These are phyloP conservation scores for Rhodotorula paludigena DNA, from an alignment of 768 basidiomycete species.

Conservation along the genomic window DNA sequence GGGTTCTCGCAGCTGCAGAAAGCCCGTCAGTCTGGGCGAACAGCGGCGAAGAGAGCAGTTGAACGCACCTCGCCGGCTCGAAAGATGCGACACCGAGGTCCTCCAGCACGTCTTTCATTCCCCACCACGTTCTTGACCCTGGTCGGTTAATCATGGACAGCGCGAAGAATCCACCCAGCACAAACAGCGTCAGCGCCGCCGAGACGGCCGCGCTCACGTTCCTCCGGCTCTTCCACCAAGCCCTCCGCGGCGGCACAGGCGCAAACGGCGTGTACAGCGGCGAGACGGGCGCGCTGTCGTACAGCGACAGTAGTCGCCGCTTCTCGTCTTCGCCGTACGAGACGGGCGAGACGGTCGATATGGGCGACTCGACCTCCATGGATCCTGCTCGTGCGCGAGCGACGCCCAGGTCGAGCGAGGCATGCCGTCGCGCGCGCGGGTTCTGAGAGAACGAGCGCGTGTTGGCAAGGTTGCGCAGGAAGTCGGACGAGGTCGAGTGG, in stretches of 20 bases:
- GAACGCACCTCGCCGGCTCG: background rate
- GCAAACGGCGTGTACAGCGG: constrained; percentile 9
- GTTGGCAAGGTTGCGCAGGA: constrained; percentile 1
- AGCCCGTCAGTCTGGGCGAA: background rate
- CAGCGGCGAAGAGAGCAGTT: too few relatives aligned
- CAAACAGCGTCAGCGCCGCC: constrained; percentile 4
- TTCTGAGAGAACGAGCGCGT: background rate
- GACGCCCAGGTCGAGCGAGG: constrained; percentile 9
- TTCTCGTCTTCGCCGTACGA: constrained; percentile 15
- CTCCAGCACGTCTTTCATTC: constrained; percentile 6
- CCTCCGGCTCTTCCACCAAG: background rate
- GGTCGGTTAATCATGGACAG: background rate
- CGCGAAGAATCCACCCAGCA: constrained; percentile 2
- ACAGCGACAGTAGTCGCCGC: background rate
- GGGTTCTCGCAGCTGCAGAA: constrained; percentile 26
- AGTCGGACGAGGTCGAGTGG: background rate
- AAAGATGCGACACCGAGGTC: background rate
- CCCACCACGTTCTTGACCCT: constrained; percentile 1
- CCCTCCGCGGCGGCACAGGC: too few relatives aligned
- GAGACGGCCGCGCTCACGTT: background rate
- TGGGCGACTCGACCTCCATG: background rate
- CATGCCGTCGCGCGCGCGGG: constrained; percentile 5
- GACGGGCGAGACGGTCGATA: background rate
- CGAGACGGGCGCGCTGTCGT: background rate
- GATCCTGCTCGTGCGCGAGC: background rate